Evolutionary conservation across 2,329 filamentous ascomycete species (phyloP).

Genomic region (Phialophora macrospora): DNA sequence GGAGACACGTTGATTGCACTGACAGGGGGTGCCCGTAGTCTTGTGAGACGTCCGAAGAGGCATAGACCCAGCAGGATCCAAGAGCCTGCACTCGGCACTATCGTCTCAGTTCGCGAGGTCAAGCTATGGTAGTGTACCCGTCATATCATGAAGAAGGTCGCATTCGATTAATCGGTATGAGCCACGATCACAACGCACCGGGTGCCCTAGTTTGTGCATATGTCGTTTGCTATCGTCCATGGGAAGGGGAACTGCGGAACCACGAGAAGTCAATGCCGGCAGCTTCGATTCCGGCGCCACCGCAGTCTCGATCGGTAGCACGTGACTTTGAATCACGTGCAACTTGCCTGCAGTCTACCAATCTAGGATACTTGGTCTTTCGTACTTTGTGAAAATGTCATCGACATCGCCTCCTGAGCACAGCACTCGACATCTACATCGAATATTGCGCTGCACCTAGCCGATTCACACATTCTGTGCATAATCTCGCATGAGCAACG

Average conservation of each 20-base stretch:
- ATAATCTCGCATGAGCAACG: conserved; percentile 3
- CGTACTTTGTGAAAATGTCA: not conserved
- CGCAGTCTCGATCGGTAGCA: not conserved
- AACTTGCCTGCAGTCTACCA: not conserved
- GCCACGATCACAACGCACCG: not conserved
- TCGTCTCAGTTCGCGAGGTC: not conserved
- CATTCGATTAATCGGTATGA: not conserved
- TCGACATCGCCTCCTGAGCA: conserved; percentile 16
- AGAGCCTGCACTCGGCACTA: not conserved
- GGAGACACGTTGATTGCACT: conserved; percentile 20
- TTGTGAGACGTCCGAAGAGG: conserved; percentile 21
- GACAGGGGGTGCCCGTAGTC: conserved; percentile 11
- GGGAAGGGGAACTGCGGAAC: not conserved
- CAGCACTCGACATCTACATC: conserved; percentile 15
- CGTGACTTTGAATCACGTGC: not conserved
- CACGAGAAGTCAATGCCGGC: not conserved
- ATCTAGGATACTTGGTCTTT: not conserved
- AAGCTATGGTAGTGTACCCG: not conserved
- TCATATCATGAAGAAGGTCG: not conserved
- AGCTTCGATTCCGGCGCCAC: not conserved
- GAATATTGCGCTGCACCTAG: conserved; percentile 15
- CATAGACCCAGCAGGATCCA: conserved; percentile 7
- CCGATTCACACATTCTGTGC: conserved; percentile 9
- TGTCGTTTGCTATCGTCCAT: not conserved
- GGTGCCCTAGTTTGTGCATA: not conserved